Percentiles rank a stretch among this genome's conserved stretches.
phyloP scores from a whole-genome alignment of 2,329 filamentous ascomycete species.

The Chrysoporthe puriensis region DNA sequence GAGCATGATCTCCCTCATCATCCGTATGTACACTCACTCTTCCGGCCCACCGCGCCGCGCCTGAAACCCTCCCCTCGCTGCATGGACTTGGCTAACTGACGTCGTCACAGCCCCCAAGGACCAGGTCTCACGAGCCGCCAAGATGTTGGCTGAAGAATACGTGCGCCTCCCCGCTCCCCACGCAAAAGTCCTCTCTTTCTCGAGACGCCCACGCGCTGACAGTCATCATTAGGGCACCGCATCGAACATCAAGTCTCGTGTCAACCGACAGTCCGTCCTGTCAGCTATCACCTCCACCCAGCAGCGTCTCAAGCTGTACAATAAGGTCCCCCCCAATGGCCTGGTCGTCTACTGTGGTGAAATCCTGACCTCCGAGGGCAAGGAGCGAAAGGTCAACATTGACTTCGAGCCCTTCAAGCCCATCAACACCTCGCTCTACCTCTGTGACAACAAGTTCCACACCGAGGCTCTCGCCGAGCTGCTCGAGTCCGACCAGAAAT shows the following conservation, averaged over 20 bases:
- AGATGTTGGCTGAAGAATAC: conserved; percentile 99
- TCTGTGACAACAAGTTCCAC: conserved; percentile 99
- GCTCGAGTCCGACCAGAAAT: conserved; percentile 98
- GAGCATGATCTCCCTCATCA: conserved; percentile 99
- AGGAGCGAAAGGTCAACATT: conserved; percentile 99
- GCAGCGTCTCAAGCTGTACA: conserved; percentile 98
- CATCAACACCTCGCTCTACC: conserved; percentile 98
- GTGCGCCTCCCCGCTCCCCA: conserved; percentile 54
- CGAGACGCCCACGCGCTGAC: conserved; percentile 5
- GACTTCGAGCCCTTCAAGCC: conserved; percentile 99
- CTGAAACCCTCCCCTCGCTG: conserved; percentile 16
- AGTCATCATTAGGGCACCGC: conserved; percentile 74
- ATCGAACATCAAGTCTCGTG: conserved; percentile 99
- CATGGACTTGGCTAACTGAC: conserved; percentile 34
- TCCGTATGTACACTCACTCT: conserved; percentile 66
- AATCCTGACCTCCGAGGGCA: conserved; percentile 98
- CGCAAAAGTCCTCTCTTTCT: conserved; percentile 29
- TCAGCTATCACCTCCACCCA: conserved; percentile 99
- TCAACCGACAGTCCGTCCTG: conserved; percentile 96
- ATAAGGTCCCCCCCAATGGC: conserved; percentile 97
- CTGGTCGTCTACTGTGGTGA: conserved; percentile 99
- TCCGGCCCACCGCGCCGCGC: conserved; percentile 11
- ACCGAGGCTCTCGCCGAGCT: conserved; percentile 96
- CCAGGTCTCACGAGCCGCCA: conserved; percentile 91
- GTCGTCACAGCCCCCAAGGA: conserved; percentile 81